These are phyloP conservation scores for Kurtzmaniella quercitrusa DNA, from an alignment of 1,139 yeast species.

Conservation along the genomic window DNA sequence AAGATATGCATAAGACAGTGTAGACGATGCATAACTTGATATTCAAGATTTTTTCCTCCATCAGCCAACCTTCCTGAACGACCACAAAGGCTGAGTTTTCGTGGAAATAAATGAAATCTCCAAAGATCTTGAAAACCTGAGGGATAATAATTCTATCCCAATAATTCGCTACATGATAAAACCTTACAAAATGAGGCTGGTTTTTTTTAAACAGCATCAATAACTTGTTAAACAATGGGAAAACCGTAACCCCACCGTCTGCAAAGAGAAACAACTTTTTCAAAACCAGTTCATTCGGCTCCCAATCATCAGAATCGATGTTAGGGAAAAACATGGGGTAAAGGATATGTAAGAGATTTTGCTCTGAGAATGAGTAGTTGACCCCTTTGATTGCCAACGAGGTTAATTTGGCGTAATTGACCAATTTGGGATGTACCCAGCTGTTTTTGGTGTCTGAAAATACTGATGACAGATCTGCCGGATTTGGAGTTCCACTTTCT, in stretches of 20 bases:
- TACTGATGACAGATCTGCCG: slow-evolving; percentile 6
- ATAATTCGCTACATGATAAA: slow-evolving; percentile 18
- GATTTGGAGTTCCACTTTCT: neutral
- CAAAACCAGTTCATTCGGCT: slow-evolving; percentile 20
- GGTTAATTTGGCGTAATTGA: slow-evolving; percentile 37
- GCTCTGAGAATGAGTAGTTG: slow-evolving; percentile 34
- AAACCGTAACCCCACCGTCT: slow-evolving; percentile 12
- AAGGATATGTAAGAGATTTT: slow-evolving; percentile 43
- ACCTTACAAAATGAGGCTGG: slow-evolving; percentile 22
- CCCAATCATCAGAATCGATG: slow-evolving; percentile 43
- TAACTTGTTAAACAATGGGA: slow-evolving; percentile 17
- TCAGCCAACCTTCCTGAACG: neutral
- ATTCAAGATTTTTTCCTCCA: slow-evolving; percentile 1
- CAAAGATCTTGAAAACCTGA: slow-evolving; percentile 24
- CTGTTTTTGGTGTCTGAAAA: slow-evolving; percentile 22
- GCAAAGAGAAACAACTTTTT: slow-evolving; percentile 13
- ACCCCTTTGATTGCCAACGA: slow-evolving; percentile 42
- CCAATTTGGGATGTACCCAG: slow-evolving; percentile 34
- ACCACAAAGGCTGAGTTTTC: slow-evolving; percentile 9
- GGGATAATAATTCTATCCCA: slow-evolving; percentile 31
- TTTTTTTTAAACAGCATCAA: slow-evolving; percentile 15
- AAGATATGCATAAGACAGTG: slow-evolving; percentile 4
- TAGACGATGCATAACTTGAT: slow-evolving; percentile 6
- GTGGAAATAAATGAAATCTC: slow-evolving; percentile 26
- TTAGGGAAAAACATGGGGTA: slow-evolving; percentile 46